Evolutionary conservation across 1,284 basidiomycete species (phyloP).

Genomic region (Bondarzewia mesenterica): DNA sequence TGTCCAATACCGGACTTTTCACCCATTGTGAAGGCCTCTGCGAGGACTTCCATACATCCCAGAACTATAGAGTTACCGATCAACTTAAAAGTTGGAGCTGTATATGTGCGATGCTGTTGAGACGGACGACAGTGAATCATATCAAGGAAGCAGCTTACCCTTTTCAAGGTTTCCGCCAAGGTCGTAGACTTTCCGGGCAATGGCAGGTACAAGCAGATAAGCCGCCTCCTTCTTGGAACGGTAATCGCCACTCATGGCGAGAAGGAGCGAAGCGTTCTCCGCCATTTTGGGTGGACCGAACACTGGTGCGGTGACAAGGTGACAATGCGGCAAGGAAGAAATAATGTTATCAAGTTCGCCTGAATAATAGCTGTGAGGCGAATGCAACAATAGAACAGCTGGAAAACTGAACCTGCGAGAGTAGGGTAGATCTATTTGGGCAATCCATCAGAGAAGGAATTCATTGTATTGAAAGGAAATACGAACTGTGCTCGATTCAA

Average conservation of each 20-base stretch:
- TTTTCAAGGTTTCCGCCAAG: conserved; percentile 74
- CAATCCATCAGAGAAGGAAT: neutral
- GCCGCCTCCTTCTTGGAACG: conserved; percentile 77
- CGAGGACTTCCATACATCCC: conserved; percentile 69
- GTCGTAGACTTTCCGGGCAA: conserved; percentile 71
- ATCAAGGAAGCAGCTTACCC: conserved; percentile 30
- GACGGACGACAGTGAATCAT: neutral
- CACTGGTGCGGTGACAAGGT: conserved; percentile 74
- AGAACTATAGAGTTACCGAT: conserved; percentile 70
- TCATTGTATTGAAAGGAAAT: neutral
- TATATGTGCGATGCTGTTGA: conserved; percentile 3
- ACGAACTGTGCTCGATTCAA: conserved; percentile 74
- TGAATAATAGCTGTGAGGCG: conserved; percentile 14
- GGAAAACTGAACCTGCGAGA: conserved; percentile 43
- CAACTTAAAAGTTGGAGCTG: conserved; percentile 74
- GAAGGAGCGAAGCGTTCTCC: conserved; percentile 60
- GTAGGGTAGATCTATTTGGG: conserved; percentile 55
- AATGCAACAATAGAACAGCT: neutral
- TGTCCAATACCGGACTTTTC: conserved; percentile 79
- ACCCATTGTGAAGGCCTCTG: conserved; percentile 76
- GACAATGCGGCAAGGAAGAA: conserved; percentile 50
- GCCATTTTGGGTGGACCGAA: conserved; percentile 72
- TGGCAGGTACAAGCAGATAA: conserved; percentile 68
- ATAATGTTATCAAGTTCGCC: conserved; percentile 69
- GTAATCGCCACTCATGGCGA: conserved; percentile 80